These are phyloP conservation scores for Setaria italica DNA, from an alignment of 202 grass and related monocot genomes.

Conservation along the genomic window DNA sequence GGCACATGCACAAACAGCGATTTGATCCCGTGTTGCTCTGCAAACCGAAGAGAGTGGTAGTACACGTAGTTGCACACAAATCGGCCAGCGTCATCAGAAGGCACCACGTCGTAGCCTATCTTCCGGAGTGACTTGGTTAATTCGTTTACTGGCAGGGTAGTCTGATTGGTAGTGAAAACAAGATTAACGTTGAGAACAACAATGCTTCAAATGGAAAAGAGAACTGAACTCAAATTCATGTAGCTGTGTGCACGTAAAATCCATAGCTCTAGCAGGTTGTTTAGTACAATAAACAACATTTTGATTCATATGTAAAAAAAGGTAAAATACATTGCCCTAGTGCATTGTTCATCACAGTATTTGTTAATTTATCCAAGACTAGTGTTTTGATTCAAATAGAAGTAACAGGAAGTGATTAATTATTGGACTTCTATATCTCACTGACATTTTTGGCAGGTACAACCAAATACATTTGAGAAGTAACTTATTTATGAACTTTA, in stretches of 20 bases:
- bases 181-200: conserved; percentile 11
- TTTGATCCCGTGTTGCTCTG: conserved; percentile 73
- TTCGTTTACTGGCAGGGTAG: conserved; percentile 72
- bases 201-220: not conserved
- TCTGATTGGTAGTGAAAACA: conserved; percentile 45
- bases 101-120: conserved; percentile 78
- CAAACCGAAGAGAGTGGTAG: conserved; percentile 91
- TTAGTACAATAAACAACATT: conserved; percentile 14
- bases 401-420: not conserved
- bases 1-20: conserved; percentile 98
- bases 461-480: conserved; percentile 4
- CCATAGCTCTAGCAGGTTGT: not conserved
- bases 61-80: conserved; percentile 99
- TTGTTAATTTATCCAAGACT: not conserved
- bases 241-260: not conserved
- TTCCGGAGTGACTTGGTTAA: conserved; percentile 72
- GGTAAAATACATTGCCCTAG: not conserved
- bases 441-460: not conserved
- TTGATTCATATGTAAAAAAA: conserved; percentile 2
- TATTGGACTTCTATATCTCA: not conserved
- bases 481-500: not conserved
- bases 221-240: not conserved
- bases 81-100: conserved; percentile 81
- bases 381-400: conserved; percentile 19
- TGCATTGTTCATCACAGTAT: not conserved